phyloP scores from a whole-genome alignment of 306 rosid genomes.

The Senna siamea region DNA sequence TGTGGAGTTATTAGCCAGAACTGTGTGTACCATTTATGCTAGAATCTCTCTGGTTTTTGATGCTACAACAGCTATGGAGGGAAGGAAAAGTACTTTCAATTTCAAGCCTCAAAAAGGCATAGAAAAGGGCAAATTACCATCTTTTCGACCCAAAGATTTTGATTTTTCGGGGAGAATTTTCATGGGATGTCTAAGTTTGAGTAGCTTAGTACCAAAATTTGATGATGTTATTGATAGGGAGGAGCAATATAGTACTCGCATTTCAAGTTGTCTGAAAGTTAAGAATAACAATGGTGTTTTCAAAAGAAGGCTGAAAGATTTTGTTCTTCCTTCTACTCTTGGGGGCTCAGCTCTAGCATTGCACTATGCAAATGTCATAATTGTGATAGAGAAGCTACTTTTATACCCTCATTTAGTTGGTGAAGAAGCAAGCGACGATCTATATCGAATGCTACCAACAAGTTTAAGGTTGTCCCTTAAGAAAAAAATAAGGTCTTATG shows the following conservation, averaged over 20 bases:
- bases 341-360: slow-evolving; percentile 88
- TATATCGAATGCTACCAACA: slow-evolving; percentile 84
- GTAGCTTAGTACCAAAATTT: slow-evolving; percentile 66
- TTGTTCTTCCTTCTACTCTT: slow-evolving; percentile 73
- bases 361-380: slow-evolving; percentile 87
- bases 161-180: slow-evolving; percentile 80
- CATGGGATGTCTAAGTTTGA: slow-evolving; percentile 83
- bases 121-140: slow-evolving; percentile 54
- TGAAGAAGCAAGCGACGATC: slow-evolving; percentile 85
- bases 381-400: slow-evolving; percentile 84
- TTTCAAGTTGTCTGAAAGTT: slow-evolving; percentile 48
- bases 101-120: too few species aligned
- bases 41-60: slow-evolving; percentile 65
- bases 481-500: slow-evolving; percentile 72
- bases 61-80: too few species aligned
- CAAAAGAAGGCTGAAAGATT: slow-evolving; percentile 55
- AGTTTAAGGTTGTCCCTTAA: slow-evolving; percentile 70
- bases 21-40: slow-evolving; percentile 81
- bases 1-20: slow-evolving; percentile 80
- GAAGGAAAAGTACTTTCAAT: too few species aligned
- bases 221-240: slow-evolving; percentile 47
- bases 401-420: slow-evolving; percentile 85
- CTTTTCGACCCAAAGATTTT: slow-evolving; percentile 61
- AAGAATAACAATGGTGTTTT: slow-evolving; percentile 50
- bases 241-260: slow-evolving; percentile 52